Percentiles rank a stretch among this genome's conserved stretches.
Conservation (phyloP, 306 rosid species). For the Fragaria nilgerrensis region DNA sequence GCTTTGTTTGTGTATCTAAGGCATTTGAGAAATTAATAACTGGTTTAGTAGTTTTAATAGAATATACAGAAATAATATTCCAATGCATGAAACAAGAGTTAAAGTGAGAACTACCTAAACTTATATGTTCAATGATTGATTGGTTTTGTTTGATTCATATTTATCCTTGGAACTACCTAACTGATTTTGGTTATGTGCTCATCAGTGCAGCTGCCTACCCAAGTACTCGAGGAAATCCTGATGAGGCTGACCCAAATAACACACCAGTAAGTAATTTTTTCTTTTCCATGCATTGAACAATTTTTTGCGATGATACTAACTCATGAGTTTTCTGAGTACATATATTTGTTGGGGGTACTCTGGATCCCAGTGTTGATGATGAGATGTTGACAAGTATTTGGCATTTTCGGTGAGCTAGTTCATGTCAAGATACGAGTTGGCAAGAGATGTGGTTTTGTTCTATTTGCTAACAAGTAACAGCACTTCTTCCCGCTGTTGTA, state of each 20-base stretch:
- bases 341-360: constrained; percentile 45
- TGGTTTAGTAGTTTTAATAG: too few relatives aligned
- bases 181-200: constrained; percentile 13
- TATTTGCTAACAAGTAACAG: constrained; percentile 52
- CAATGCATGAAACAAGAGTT: too few relatives aligned
- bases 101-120: too few relatives aligned
- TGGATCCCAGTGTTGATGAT: constrained; percentile 43
- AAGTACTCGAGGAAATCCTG: constrained; percentile 49
- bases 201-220: constrained; percentile 56
- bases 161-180: too few relatives aligned
- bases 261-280: constrained; percentile 54
- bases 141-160: too few relatives aligned
- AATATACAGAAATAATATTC: too few relatives aligned
- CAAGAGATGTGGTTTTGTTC: constrained; percentile 73
- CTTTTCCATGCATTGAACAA: not conserved
- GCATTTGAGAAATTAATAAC: too few relatives aligned
- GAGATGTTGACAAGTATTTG: constrained; percentile 53
- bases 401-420: constrained; percentile 59
- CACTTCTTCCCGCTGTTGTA: not conserved
- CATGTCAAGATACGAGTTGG: constrained; percentile 60
- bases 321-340: constrained; percentile 29
- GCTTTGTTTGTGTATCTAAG: too few relatives aligned
- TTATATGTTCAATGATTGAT: too few relatives aligned
- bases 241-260: constrained; percentile 66
- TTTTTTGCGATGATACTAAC: constrained; percentile 23